phyloP scores from a whole-genome alignment of 306 rosid species.

The Cicer cuneatum region DNA sequence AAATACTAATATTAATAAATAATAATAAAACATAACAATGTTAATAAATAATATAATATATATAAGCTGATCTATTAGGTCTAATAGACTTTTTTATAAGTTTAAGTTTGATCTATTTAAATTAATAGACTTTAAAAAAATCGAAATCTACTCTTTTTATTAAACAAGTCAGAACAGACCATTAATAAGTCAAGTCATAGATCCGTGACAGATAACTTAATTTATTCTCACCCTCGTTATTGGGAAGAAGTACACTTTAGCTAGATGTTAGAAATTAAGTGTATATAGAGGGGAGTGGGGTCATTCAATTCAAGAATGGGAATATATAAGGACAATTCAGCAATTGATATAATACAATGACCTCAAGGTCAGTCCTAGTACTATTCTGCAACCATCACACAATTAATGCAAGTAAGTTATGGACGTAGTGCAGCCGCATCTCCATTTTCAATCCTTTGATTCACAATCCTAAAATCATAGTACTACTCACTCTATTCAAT shows the following conservation, averaged over 20 bases:
- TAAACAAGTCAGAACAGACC: too few relatives aligned
- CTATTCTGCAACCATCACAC: neutral
- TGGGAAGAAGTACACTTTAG: neutral
- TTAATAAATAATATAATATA: too few relatives aligned
- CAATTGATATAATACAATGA: neutral
- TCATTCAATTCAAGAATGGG: neutral
- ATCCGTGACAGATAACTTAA: too few relatives aligned
- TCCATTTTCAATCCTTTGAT: conserved; percentile 18
- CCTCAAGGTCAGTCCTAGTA: neutral
- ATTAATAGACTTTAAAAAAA: too few relatives aligned
- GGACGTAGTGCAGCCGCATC: conserved; percentile 37
- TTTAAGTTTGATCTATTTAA: too few relatives aligned
- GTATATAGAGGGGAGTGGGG: conserved; percentile 10
- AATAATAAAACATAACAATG: too few relatives aligned
- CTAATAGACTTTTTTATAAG: too few relatives aligned
- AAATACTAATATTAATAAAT: too few relatives aligned
- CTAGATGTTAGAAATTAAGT: neutral
- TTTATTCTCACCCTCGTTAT: too few relatives aligned
- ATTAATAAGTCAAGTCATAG: too few relatives aligned
- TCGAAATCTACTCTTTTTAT: too few relatives aligned
- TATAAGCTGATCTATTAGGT: too few relatives aligned
- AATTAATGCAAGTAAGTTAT: neutral
- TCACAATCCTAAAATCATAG: neutral
- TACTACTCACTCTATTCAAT: neutral
- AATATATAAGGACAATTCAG: neutral